These are phyloP conservation scores for Penicillium goetzii DNA, from an alignment of 495 filamentous ascomycete species.

Conservation along the genomic window DNA sequence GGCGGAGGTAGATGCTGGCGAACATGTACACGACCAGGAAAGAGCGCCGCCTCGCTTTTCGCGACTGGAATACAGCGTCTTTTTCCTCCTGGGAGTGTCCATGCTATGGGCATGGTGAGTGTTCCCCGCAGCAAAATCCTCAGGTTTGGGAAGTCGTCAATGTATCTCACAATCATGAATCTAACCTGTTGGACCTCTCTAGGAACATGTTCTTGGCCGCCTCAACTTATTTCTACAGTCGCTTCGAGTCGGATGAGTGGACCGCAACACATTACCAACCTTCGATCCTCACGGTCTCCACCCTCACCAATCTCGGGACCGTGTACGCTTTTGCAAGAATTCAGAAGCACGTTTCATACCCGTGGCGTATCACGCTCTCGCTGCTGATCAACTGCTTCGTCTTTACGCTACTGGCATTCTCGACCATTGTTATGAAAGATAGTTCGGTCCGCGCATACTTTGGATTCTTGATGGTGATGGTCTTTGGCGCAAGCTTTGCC, in stretches of 20 bases:
- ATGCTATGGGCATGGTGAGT: slow-evolving; percentile 95
- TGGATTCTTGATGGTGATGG: slow-evolving; percentile 79
- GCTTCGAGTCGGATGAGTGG: slow-evolving; percentile 72
- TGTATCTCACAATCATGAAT: background rate
- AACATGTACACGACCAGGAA: slow-evolving; percentile 15
- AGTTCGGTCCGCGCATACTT: slow-evolving; percentile 70
- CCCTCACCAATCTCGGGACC: slow-evolving; percentile 74
- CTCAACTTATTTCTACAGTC: slow-evolving; percentile 86
- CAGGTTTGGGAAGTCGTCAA: background rate
- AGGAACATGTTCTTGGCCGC: slow-evolving; percentile 99
- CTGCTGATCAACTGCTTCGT: slow-evolving; percentile 71
- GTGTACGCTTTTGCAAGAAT: slow-evolving; percentile 75
- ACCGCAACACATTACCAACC: slow-evolving; percentile 82
- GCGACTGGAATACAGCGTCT: slow-evolving; percentile 81
- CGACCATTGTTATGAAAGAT: slow-evolving; percentile 67
- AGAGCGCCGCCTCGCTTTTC: slow-evolving; percentile 57
- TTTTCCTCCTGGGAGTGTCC: slow-evolving; percentile 81
- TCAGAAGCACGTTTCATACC: slow-evolving; percentile 80
- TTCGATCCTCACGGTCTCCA: slow-evolving; percentile 83
- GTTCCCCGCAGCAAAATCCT: background rate
- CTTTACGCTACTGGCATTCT: slow-evolving; percentile 78
- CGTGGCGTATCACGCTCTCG: slow-evolving; percentile 74
- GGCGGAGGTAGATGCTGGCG: slow-evolving; percentile 38
- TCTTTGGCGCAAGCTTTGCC: slow-evolving; percentile 74
- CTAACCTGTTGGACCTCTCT: background rate